A percentile compares a stretch with the other conserved stretches of the same genome.
These are phyloP conservation scores for Thalassiosira mediterranea DNA, from an alignment of 352 stramenopile species.

Conservation along the genomic window DNA sequence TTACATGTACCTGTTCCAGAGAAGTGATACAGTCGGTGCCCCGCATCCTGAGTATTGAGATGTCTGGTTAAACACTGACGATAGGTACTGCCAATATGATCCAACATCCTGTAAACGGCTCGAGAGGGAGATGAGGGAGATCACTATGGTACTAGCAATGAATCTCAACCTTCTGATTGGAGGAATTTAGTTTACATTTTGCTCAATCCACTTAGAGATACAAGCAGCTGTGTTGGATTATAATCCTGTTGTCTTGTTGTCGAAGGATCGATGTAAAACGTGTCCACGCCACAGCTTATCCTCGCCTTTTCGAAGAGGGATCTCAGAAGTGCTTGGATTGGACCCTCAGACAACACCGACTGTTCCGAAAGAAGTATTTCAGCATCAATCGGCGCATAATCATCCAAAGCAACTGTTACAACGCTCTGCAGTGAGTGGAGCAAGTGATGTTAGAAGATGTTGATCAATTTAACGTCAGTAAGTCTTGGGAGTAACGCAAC, in stretches of 20 bases:
- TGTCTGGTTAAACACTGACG: no score
- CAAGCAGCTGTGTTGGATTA: slow-evolving; percentile 64
- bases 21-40: slow-evolving; percentile 66
- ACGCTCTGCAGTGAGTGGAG: no score
- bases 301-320: slow-evolving; percentile 44
- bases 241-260: slow-evolving; percentile 65
- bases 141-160: no score
- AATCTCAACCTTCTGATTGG: no score
- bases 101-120: no score
- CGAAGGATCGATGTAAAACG: slow-evolving; percentile 71
- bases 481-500: no score
- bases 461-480: no score
- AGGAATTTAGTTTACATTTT: slow-evolving; percentile 30
- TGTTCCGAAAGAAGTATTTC: slow-evolving; percentile 64
- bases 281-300: slow-evolving; percentile 54
- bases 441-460: no score
- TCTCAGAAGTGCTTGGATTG: slow-evolving; percentile 47
- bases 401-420: slow-evolving; percentile 65
- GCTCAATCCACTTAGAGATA: slow-evolving; percentile 47
- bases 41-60: slow-evolving; percentile 56
- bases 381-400: slow-evolving; percentile 54
- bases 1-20: slow-evolving; percentile 94
- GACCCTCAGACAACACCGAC: slow-evolving; percentile 38
- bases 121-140: no score
- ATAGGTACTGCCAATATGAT: no score